These are phyloP conservation scores for Erythrophleum ivorense DNA, from an alignment of 331 rosid species.

Conservation along the genomic window DNA sequence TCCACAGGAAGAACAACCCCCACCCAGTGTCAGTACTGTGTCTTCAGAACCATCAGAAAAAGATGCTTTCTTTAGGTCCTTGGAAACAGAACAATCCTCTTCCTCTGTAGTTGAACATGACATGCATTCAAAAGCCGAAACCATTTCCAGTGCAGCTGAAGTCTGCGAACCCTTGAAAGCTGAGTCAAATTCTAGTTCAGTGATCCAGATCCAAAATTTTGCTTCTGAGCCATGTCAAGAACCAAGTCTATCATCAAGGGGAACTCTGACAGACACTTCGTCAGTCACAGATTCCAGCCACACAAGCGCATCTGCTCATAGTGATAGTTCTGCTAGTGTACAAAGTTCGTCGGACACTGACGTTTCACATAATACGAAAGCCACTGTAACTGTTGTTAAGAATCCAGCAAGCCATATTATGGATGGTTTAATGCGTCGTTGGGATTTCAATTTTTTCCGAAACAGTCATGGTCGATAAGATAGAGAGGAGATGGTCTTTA, in stretches of 20 bases:
- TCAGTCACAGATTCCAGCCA: slow-evolving; percentile 54
- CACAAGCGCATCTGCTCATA: slow-evolving; percentile 51
- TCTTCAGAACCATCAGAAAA: slow-evolving; percentile 47
- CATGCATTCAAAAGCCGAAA: slow-evolving; percentile 50
- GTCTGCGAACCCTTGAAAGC: slow-evolving; percentile 43
- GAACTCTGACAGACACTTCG: slow-evolving; percentile 35
- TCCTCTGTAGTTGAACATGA: slow-evolving; percentile 37
- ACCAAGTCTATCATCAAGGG: slow-evolving; percentile 39
- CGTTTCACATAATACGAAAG: slow-evolving; percentile 85
- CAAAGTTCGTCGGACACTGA: slow-evolving; percentile 68
- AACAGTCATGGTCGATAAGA: slow-evolving; percentile 68
- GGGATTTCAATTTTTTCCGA: slow-evolving; percentile 94
- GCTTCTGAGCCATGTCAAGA: slow-evolving; percentile 48
- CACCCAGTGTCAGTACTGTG: slow-evolving; percentile 39
- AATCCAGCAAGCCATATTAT: slow-evolving; percentile 80
- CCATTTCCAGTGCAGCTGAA: slow-evolving; percentile 50
- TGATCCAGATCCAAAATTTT: slow-evolving; percentile 40
- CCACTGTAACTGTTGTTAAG: slow-evolving; percentile 78
- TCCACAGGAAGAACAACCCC: slow-evolving; percentile 54
- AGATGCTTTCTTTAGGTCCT: slow-evolving; percentile 44
- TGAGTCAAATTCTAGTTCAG: slow-evolving; percentile 50
- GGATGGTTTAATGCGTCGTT: slow-evolving; percentile 97
- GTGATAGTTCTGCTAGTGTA: slow-evolving; percentile 53
- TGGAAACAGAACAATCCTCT: slow-evolving; percentile 41
- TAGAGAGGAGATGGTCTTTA: slow-evolving; percentile 24